These are phyloP conservation scores for Rhododendron mucronatum DNA, from an alignment of 148 eudicot genomes.

Conservation along the genomic window DNA sequence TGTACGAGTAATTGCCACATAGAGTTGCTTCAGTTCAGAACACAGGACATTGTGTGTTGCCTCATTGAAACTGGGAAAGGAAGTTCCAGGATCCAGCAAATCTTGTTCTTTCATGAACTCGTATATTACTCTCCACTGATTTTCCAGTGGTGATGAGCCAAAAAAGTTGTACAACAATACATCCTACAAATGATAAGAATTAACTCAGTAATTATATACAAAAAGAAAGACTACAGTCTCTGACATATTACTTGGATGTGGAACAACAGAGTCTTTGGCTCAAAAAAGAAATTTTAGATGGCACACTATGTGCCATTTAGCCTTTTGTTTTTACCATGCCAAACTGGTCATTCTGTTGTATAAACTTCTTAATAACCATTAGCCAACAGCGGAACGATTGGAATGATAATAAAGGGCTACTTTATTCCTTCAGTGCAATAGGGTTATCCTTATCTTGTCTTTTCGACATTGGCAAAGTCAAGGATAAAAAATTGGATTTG, in stretches of 20 bases:
- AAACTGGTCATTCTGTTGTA: not conserved
- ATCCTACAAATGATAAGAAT: slow-evolving; percentile 32
- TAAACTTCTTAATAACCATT: not conserved
- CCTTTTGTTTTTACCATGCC: not conserved
- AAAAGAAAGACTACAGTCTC: not conserved
- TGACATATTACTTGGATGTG: not conserved
- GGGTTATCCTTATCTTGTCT: not conserved
- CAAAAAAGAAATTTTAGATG: not conserved
- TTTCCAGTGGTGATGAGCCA: slow-evolving; percentile 56
- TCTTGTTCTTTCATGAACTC: slow-evolving; percentile 42
- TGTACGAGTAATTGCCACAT: slow-evolving; percentile 82
- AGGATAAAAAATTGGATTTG: not conserved
- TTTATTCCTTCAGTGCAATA: not conserved
- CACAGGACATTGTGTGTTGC: slow-evolving; percentile 53
- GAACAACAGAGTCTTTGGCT: not conserved
- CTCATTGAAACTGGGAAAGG: slow-evolving; percentile 37
- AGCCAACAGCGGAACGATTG: not conserved
- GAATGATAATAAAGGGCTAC: not conserved
- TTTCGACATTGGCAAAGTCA: not conserved
- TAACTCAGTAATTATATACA: not conserved
- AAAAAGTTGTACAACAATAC: slow-evolving; percentile 65
- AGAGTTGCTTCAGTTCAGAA: slow-evolving; percentile 77
- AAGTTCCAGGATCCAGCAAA: slow-evolving; percentile 29
- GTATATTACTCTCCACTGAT: slow-evolving; percentile 62
- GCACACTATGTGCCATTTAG: not conserved